A percentile compares a stretch with the other conserved stretches of the same genome.
Evolutionary conservation across 2,329 filamentous ascomycete genomes (phyloP).

Genomic region (Anisogramma anomala): DNA sequence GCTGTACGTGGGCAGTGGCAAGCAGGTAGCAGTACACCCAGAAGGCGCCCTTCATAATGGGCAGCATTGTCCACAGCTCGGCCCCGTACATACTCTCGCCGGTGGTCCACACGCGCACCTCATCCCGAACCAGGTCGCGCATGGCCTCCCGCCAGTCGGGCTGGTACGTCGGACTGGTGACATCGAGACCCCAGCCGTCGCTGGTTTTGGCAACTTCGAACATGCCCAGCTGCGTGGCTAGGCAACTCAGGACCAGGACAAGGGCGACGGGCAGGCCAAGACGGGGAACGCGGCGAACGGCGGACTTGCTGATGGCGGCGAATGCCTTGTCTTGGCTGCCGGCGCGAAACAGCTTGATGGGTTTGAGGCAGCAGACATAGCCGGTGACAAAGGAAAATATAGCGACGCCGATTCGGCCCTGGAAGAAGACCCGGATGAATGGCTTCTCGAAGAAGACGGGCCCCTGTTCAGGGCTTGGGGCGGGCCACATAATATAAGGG

Average conservation of each 20-base stretch:
- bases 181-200: conserved; percentile 11
- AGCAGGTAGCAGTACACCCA: conserved; percentile 14
- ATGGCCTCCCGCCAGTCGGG: conserved; percentile 10
- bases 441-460: conserved; percentile 10
- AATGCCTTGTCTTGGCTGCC: conserved; percentile 14
- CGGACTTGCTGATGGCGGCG: conserved; percentile 13
- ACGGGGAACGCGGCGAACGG: conserved; percentile 13
- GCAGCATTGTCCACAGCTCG: conserved; percentile 15
- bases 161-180: conserved; percentile 9
- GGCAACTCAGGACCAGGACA: conserved; percentile 10
- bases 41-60: conserved; percentile 15
- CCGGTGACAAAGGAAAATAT: conserved; percentile 15
- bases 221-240: conserved; percentile 12
- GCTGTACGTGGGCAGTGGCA: conserved; percentile 12
- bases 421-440: conserved; percentile 12
- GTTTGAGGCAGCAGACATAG: conserved; percentile 12
- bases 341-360: conserved; percentile 10
- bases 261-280: conserved; percentile 12
- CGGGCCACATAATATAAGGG: conserved; percentile 13
- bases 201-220: conserved; percentile 12
- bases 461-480: conserved; percentile 7
- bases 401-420: conserved; percentile 14
- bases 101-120: conserved; percentile 12
- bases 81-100: conserved; percentile 13
- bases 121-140: conserved; percentile 7